phyloP scores from a whole-genome alignment of 2,329 filamentous ascomycete genomes.

The Ophiostoma perfectum region DNA sequence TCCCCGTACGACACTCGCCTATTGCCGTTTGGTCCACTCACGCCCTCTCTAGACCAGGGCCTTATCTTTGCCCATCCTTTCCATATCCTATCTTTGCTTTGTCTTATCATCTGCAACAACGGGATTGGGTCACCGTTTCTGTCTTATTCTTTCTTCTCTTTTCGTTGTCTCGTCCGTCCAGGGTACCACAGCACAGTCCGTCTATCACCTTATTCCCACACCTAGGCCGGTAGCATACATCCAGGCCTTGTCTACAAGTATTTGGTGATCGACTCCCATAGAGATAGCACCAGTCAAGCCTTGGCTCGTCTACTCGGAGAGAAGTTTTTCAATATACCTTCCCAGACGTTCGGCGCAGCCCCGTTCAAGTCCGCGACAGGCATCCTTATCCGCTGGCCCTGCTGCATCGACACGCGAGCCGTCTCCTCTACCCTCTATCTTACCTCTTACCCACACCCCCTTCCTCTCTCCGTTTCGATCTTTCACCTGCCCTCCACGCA shows the following conservation, averaged over 20 bases:
- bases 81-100: not conserved
- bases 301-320: not conserved
- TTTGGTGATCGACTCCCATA: not conserved
- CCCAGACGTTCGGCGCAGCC: constrained; percentile 15
- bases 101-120: constrained; percentile 22
- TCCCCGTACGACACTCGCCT: not conserved
- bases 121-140: constrained; percentile 16
- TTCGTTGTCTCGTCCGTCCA: not conserved
- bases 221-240: not conserved
- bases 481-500: constrained; percentile 13
- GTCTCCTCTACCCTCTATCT: not conserved
- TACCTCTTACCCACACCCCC: constrained; percentile 19
- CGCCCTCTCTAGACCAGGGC: constrained; percentile 15
- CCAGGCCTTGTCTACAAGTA: not conserved
- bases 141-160: not conserved
- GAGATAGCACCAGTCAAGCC: not conserved
- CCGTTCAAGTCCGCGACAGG: constrained; percentile 7
- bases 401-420: constrained; percentile 5
- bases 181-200: not conserved
- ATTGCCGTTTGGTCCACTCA: constrained; percentile 19
- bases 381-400: not conserved
- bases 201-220: not conserved
- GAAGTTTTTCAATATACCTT: constrained; percentile 3
- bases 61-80: constrained; percentile 21
- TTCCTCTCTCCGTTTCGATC: constrained; percentile 11